Evolutionary conservation across 495 filamentous ascomycete species (phyloP).

Genomic region (Penicillium steckii): DNA sequence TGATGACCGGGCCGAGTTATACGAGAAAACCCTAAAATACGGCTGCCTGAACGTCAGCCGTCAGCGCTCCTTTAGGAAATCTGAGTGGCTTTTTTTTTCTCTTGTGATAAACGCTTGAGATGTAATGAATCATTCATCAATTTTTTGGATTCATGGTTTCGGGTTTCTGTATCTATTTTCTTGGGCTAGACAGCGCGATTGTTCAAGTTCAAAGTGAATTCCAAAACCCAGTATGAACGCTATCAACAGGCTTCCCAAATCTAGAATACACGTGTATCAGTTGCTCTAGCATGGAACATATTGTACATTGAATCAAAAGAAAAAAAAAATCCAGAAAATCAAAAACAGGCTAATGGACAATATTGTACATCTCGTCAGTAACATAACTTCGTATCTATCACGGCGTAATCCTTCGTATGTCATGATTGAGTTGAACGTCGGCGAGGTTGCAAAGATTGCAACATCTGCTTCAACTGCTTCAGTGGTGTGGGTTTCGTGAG

Average conservation of each 20-base stretch:
- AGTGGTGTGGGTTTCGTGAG: constrained; percentile 59
- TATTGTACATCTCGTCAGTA: background rate
- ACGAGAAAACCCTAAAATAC: background rate
- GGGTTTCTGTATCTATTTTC: too few species aligned
- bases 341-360: background rate
- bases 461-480: constrained; percentile 22
- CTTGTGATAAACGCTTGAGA: too few species aligned
- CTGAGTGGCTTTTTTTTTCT: too few species aligned
- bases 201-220: too few species aligned
- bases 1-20: background rate
- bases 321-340: background rate
- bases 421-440: background rate
- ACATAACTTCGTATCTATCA: background rate
- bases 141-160: too few species aligned
- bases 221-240: too few species aligned
- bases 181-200: too few species aligned
- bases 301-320: too few species aligned
- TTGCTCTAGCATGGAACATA: too few species aligned
- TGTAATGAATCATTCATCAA: too few species aligned
- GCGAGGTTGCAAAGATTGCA: constrained; percentile 3
- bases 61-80: background rate
- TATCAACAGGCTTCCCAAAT: too few species aligned
- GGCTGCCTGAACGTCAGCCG: background rate
- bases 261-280: too few species aligned
- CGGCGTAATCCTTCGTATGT: background rate